These are phyloP conservation scores for Thalassiosira livingstoniorum DNA, from an alignment of 352 stramenopile genomes.

Conservation along the genomic window DNA sequence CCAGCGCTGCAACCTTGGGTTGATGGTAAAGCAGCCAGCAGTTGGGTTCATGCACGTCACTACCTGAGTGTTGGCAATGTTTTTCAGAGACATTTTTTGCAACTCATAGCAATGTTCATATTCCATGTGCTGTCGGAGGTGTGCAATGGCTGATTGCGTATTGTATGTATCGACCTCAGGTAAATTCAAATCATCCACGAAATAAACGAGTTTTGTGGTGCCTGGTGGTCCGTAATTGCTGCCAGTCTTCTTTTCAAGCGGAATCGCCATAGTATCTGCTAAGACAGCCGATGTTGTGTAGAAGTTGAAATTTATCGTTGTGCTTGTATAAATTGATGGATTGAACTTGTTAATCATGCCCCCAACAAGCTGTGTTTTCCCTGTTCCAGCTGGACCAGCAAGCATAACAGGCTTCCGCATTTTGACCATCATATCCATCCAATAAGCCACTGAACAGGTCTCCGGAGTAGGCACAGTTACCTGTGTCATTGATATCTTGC, in stretches of 20 bases:
- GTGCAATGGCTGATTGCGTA: slow-evolving; percentile 94
- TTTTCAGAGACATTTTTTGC: slow-evolving; percentile 93
- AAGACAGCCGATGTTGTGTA: slow-evolving; percentile 94
- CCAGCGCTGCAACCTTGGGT: slow-evolving; percentile 93
- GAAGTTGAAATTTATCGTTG: slow-evolving; percentile 97
- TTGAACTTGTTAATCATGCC: slow-evolving; percentile 88
- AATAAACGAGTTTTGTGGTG: slow-evolving; percentile 94
- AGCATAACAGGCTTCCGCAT: slow-evolving; percentile 93
- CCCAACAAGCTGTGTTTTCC: slow-evolving; percentile 95
- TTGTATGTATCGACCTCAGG: slow-evolving; percentile 96
- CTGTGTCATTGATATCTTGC: slow-evolving; percentile 94
- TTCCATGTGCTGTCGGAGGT: slow-evolving; percentile 95
- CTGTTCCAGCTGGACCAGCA: slow-evolving; percentile 93
- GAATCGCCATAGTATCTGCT: slow-evolving; percentile 93
- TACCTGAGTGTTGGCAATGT: slow-evolving; percentile 95
- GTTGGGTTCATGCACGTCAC: slow-evolving; percentile 96
- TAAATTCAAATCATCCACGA: slow-evolving; percentile 96
- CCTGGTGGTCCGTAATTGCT: slow-evolving; percentile 93
- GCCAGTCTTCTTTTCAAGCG: slow-evolving; percentile 95
- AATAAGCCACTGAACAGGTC: slow-evolving; percentile 92
- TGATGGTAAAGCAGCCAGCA: slow-evolving; percentile 95
- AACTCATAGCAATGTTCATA: slow-evolving; percentile 95
- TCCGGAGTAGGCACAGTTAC: slow-evolving; percentile 96
- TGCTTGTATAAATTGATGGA: slow-evolving; percentile 75
- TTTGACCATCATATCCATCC: slow-evolving; percentile 93